phyloP scores from a whole-genome alignment of 2,329 filamentous ascomycete genomes.

The Aspergillus texensis region DNA sequence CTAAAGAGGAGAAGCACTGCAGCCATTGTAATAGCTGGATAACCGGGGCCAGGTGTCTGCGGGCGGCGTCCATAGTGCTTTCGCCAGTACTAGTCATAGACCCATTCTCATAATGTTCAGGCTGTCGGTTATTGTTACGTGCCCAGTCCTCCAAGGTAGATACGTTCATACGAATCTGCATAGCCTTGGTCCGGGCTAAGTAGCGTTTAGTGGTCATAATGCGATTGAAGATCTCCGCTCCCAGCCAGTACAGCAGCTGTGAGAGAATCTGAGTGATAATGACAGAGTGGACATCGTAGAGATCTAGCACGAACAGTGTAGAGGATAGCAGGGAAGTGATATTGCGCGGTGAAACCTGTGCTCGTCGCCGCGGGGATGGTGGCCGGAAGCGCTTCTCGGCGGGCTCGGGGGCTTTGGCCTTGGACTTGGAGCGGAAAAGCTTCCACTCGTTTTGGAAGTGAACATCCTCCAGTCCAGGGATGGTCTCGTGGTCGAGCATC shows the following conservation, averaged over 20 bases:
- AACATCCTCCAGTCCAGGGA: conserved; percentile 94
- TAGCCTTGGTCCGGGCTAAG: conserved; percentile 92
- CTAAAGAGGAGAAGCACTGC: conserved; percentile 93
- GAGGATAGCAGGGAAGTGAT: conserved; percentile 95
- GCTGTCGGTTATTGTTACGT: conserved; percentile 85
- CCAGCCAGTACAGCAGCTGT: conserved; percentile 94
- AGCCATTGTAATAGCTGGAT: conserved; percentile 97
- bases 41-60: conserved; percentile 82
- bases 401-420: conserved; percentile 81
- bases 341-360: conserved; percentile 89
- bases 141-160: conserved; percentile 97
- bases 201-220: conserved; percentile 97
- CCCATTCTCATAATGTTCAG: conserved; percentile 93
- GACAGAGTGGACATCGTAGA: conserved; percentile 99
- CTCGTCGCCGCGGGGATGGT: conserved; percentile 88
- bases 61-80: conserved; percentile 79
- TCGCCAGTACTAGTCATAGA: conserved; percentile 85
- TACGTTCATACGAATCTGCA: conserved; percentile 99
- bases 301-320: conserved; percentile 91
- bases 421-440: conserved; percentile 87
- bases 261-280: conserved; percentile 90
- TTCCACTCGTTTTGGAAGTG: conserved; percentile 99
- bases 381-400: conserved; percentile 88
- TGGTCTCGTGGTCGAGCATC: conserved; percentile 97
- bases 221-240: conserved; percentile 94